phyloP scores from a whole-genome alignment of 352 stramenopile species.

The Globisporangium megalacanthum region DNA sequence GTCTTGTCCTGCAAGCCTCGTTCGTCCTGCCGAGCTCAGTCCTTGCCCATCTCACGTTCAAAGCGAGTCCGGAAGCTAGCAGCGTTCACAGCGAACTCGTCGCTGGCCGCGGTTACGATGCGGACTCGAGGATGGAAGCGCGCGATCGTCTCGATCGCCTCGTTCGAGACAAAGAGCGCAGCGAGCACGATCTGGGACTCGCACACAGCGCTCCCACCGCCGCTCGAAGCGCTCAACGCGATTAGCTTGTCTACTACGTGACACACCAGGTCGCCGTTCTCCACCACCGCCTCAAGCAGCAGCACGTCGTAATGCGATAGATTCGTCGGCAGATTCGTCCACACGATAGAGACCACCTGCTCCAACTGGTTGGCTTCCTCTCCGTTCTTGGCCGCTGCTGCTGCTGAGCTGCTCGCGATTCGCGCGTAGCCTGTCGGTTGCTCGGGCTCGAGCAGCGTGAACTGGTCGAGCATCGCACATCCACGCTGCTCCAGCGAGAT shows the following conservation, averaged over 20 bases:
- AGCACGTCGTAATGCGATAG: slow-evolving; percentile 46
- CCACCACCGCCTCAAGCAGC: slow-evolving; percentile 32
- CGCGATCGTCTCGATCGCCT: not conserved
- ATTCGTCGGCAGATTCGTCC: slow-evolving; percentile 16
- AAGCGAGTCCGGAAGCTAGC: not conserved
- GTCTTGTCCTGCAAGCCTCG: too few relatives aligned
- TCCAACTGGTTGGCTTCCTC: not conserved
- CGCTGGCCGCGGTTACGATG: not conserved
- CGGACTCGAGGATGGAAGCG: not conserved
- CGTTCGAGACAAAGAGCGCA: not conserved
- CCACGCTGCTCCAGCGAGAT: slow-evolving; percentile 17
- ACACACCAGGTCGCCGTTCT: slow-evolving; percentile 21
- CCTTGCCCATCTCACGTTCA: not conserved
- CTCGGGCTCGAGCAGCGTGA: slow-evolving; percentile 18
- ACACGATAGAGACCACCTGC: not conserved
- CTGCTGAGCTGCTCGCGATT: not conserved
- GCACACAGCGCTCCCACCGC: not conserved
- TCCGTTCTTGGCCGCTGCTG: not conserved
- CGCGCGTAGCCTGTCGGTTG: slow-evolving; percentile 14
- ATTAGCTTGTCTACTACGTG: not conserved
- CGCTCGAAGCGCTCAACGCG: not conserved
- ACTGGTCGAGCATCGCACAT: slow-evolving; percentile 21
- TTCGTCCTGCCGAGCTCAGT: not conserved
- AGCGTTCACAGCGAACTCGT: not conserved
- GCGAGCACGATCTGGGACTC: not conserved